A percentile compares a stretch with the other conserved stretches of the same genome.
These are phyloP conservation scores for Suhomyces wounanorum DNA, from an alignment of 1,139 yeast species.

Conservation along the genomic window DNA sequence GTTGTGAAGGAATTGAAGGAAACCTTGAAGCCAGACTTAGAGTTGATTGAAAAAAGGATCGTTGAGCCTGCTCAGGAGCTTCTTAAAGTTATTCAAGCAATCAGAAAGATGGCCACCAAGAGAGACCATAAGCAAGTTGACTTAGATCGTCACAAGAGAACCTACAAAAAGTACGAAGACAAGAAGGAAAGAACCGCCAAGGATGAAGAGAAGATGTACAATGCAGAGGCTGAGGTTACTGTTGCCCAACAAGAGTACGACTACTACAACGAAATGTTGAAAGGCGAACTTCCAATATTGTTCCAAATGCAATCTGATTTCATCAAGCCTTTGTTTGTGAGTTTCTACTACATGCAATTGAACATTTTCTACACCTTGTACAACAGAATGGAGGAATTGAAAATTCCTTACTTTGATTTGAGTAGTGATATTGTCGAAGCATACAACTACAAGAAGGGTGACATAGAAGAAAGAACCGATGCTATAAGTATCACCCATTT, in stretches of 20 bases:
- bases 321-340: constrained; percentile 88
- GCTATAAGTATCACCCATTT: constrained; percentile 86
- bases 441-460: constrained; percentile 79
- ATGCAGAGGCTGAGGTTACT: constrained; percentile 84
- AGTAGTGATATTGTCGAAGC: constrained; percentile 80
- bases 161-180: constrained; percentile 68
- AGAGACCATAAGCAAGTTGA: constrained; percentile 96
- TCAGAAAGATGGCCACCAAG: constrained; percentile 91
- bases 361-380: constrained; percentile 92
- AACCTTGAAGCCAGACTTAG: constrained; percentile 88
- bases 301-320: constrained; percentile 89
- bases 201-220: constrained; percentile 88
- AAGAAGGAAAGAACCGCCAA: constrained; percentile 82
- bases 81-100: constrained; percentile 73
- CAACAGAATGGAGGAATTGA: constrained; percentile 90
- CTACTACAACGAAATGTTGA: constrained; percentile 92
- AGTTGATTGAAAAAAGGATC: constrained; percentile 85
- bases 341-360: constrained; percentile 95
- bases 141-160: constrained; percentile 79
- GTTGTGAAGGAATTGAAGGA: constrained; percentile 85
- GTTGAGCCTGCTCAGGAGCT: constrained; percentile 92
- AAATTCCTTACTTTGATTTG: constrained; percentile 92
- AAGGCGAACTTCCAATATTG: constrained; percentile 82
- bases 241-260: constrained; percentile 95
- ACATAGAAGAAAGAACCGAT: constrained; percentile 86